Evolutionary conservation across 331 rosid genomes (phyloP).

Genomic region (Telfairia occidentalis): DNA sequence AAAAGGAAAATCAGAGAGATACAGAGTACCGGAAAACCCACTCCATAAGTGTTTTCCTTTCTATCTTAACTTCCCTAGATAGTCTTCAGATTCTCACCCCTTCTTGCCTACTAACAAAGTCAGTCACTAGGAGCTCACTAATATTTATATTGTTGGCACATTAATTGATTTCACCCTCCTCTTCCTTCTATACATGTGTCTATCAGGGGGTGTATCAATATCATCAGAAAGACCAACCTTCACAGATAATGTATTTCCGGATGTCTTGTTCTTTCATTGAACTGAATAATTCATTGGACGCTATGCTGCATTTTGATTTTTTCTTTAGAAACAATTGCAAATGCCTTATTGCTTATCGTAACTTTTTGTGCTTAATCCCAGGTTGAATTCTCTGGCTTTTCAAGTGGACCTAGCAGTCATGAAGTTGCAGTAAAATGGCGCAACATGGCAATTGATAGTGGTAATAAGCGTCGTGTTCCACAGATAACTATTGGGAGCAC

Average conservation of each 20-base stretch:
- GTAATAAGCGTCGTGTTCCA: constrained; percentile 22
- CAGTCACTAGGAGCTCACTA: background rate
- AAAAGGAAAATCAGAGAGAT: background rate
- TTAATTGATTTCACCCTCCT: background rate
- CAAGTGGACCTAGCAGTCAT: constrained; percentile 1
- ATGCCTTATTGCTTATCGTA: background rate
- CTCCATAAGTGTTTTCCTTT: background rate
- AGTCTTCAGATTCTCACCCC: background rate
- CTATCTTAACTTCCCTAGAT: background rate
- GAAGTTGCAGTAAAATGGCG: constrained; percentile 8
- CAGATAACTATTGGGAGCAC: constrained; percentile 5
- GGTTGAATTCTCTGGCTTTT: constrained; percentile 16
- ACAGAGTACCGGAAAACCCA: too few relatives aligned
- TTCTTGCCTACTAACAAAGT: background rate
- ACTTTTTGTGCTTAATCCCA: background rate
- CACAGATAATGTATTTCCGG: background rate
- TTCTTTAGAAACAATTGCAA: background rate
- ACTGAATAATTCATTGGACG: background rate
- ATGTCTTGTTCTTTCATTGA: background rate
- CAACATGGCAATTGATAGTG: constrained; percentile 10
- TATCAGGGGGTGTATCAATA: background rate
- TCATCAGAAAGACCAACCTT: background rate
- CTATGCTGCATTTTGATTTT: background rate
- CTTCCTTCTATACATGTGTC: background rate
- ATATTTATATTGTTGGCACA: background rate